Base-by-base conservation (phyloP, 768 basidiomycete species). In the Naematelia aurantialba region DNA sequence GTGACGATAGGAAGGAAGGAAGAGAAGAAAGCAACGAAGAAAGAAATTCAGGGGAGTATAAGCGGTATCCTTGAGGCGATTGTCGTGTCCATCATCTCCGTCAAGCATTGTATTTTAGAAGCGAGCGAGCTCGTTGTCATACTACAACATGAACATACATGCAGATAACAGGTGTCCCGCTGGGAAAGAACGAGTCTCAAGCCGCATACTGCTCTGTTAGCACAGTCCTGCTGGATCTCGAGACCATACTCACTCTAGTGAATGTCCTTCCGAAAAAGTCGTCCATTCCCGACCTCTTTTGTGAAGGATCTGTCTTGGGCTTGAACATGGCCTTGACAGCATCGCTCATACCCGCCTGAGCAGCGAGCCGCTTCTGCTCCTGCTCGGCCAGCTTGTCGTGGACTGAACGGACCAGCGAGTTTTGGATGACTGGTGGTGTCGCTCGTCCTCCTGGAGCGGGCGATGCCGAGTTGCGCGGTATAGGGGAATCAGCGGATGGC, bases 261-360 rank as follows among this genome's bases (percentile, higher is more conserved):
- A 93, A 96, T 12, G 91, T 94, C 17, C 86, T 85, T 83, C 87
- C 88, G 0, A 91, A 93, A 83, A 90, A 90, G 67, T 91, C 93
- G 4, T 89, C 91, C 78, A 88, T 88, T 72, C 91, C 89, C 72
- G 80, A 81, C 62, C 80, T 79, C 52, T 81, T 78, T 14, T 80
- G 81, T 10, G 30, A 53, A 22, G 48, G 57, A 11, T 44, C 51
- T 21, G 84, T 82, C 58, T 85, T 84, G 11, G 79, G 75, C 44
- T 78, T 82, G 73, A 93, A 96, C 65, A 96, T 72, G 31, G 86
- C 87, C 79, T 87, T 88, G 31, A 96, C 85, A 14, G 89, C 89
- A 11, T 85, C 87, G 66, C 85, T 91, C 91, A 93, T 92, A 4
- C 78, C 81, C 1, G 85, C 85, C 76, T 76, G 67, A 17, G 66